phyloP scores from a whole-genome alignment of 1,139 yeast genomes.

The Hyphopichia khmerensis region DNA sequence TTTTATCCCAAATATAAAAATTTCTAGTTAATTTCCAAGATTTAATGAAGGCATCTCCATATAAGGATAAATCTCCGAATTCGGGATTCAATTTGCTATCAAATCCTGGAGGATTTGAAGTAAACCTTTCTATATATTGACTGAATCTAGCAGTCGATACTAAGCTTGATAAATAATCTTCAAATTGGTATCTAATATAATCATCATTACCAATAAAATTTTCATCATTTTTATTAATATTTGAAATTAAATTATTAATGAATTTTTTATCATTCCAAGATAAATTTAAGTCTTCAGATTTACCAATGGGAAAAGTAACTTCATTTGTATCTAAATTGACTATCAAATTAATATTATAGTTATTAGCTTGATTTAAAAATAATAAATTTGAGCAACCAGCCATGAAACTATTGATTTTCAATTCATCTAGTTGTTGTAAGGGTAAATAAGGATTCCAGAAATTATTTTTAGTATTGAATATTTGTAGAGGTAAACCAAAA shows the following conservation, averaged over 20 bases:
- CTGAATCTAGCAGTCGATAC: slow-evolving; percentile 71
- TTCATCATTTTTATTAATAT: slow-evolving; percentile 20
- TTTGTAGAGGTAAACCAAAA: slow-evolving; percentile 83
- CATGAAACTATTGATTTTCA: slow-evolving; percentile 65
- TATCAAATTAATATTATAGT: slow-evolving; percentile 47
- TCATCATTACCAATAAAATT: slow-evolving; percentile 76
- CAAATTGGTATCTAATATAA: slow-evolving; percentile 82
- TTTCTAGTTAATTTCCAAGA: slow-evolving; percentile 69
- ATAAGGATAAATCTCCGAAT: slow-evolving; percentile 36
- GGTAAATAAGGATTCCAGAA: slow-evolving; percentile 93
- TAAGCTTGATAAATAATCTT: slow-evolving; percentile 80
- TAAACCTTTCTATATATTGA: slow-evolving; percentile 50
- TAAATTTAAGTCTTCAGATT: slow-evolving; percentile 46
- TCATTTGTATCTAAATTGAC: slow-evolving; percentile 39
- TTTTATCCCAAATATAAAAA: slow-evolving; percentile 64
- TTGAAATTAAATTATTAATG: slow-evolving; percentile 46
- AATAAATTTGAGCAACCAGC: slow-evolving; percentile 89
- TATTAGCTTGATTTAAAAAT: slow-evolving; percentile 64
- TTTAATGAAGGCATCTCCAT: slow-evolving; percentile 56
- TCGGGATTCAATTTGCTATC: slow-evolving; percentile 17
- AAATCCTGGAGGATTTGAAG: slow-evolving; percentile 46
- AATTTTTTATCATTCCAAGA: slow-evolving; percentile 73
- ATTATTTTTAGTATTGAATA: slow-evolving; percentile 80
- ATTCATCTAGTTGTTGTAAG: slow-evolving; percentile 80
- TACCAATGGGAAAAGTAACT: slow-evolving; percentile 47